These are phyloP conservation scores for Ophiostoma australiae DNA, from an alignment of 2,329 filamentous ascomycete species.

Conservation along the genomic window DNA sequence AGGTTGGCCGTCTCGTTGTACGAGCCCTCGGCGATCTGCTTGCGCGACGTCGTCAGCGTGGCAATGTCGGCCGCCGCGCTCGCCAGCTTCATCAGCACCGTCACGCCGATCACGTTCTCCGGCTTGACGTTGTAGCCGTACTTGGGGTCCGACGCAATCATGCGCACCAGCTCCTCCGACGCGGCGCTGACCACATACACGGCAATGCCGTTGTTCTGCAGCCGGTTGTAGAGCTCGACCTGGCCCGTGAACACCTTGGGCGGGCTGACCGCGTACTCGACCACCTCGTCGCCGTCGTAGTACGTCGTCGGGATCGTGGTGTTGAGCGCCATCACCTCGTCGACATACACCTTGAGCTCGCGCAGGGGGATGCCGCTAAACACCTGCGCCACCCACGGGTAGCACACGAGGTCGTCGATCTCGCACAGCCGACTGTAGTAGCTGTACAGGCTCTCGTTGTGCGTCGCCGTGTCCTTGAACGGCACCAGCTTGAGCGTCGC, in stretches of 20 bases:
- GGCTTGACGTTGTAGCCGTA: constrained; percentile 15
- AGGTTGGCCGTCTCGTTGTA: constrained; percentile 14
- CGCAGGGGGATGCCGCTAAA: constrained; percentile 3
- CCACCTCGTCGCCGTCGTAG: constrained; percentile 5
- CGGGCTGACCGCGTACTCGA: neutral
- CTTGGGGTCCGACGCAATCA: constrained; percentile 12
- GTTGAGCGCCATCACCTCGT: constrained; percentile 11
- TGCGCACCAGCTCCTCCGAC: constrained; percentile 9
- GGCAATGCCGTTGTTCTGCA: neutral
- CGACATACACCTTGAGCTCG: constrained; percentile 5
- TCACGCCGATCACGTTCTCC: constrained; percentile 12
- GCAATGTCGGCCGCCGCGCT: neutral
- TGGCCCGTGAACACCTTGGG: constrained; percentile 8
- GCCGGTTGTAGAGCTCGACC: constrained; percentile 12
- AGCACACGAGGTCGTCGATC: constrained; percentile 10
- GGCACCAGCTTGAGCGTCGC: constrained; percentile 10
- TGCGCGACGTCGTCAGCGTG: constrained; percentile 3
- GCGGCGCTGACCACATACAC: constrained; percentile 8
- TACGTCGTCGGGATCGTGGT: constrained; percentile 5
- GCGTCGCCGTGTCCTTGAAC: constrained; percentile 7
- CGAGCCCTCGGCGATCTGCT: constrained; percentile 13
- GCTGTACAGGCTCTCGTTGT: constrained; percentile 14
- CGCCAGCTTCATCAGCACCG: neutral
- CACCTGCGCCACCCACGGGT: neutral
- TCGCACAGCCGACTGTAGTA: constrained; percentile 8